phyloP scores from a whole-genome alignment of 805 yeast genomes.

The Ogataea allantospora region DNA sequence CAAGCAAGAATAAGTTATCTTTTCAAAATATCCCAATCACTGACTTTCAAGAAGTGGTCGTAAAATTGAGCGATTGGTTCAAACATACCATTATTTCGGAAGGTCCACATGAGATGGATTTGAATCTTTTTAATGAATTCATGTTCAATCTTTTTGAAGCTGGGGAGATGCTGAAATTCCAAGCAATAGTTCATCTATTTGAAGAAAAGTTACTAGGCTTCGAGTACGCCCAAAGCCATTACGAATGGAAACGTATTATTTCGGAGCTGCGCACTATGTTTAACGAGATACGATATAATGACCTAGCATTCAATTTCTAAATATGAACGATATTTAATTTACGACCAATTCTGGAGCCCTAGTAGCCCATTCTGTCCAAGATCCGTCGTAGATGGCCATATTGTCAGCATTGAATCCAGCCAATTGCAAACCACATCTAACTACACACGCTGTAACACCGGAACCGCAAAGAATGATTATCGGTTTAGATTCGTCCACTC shows the following conservation, averaged over 20 bases:
- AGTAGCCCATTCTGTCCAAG: slow-evolving; percentile 87
- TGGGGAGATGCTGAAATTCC: slow-evolving; percentile 21
- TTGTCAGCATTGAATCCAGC: slow-evolving; percentile 45
- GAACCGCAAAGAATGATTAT: slow-evolving; percentile 92
- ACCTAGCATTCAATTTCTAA: slow-evolving; percentile 18
- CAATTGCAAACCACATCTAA: slow-evolving; percentile 70
- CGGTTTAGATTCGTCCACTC: slow-evolving; percentile 49
- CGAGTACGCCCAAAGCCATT: slow-evolving; percentile 10
- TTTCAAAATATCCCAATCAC: slow-evolving; percentile 28
- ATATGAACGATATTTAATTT: slow-evolving; percentile 31
- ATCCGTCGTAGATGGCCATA: slow-evolving; percentile 75
- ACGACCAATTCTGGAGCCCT: slow-evolving; percentile 62
- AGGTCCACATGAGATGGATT: slow-evolving; percentile 27
- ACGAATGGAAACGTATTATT: slow-evolving; percentile 23
- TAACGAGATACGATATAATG: slow-evolving; percentile 11
- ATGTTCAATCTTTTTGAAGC: slow-evolving; percentile 26
- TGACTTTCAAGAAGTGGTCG: slow-evolving; percentile 14
- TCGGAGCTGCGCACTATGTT: slow-evolving; percentile 16
- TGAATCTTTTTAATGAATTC: slow-evolving; percentile 29
- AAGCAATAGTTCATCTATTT: slow-evolving; percentile 19
- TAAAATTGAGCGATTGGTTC: slow-evolving; percentile 26
- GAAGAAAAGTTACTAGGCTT: slow-evolving; percentile 12
- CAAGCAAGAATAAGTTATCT: slow-evolving; percentile 8
- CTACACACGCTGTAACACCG: slow-evolving; percentile 91
- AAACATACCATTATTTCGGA: slow-evolving; percentile 20